Evolutionary conservation across 202 grass and related monocot species (phyloP).

Genomic region (Dendrocalamus latiflorus): DNA sequence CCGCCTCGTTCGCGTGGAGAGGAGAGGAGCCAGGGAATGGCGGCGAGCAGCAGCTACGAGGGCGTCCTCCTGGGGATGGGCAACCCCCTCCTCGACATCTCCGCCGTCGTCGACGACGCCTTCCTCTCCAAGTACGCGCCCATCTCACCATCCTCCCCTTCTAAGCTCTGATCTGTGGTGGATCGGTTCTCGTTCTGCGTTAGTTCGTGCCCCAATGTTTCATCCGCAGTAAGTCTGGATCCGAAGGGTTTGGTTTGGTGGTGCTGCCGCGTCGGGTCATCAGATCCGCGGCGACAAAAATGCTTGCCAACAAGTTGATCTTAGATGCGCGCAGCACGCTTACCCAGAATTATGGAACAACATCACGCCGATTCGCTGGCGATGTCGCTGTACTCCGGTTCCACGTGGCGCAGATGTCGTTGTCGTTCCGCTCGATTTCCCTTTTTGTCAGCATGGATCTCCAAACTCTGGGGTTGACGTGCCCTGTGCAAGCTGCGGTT

Average conservation of each 20-base stretch:
- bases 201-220: too few species aligned
- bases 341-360: constrained; percentile 1
- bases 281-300: constrained; percentile 23
- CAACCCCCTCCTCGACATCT: constrained; percentile 98
- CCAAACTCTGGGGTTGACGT: background rate
- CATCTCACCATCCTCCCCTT: background rate
- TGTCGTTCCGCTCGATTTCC: background rate
- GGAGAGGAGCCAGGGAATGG: too few species aligned
- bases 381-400: too few species aligned
- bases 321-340: constrained; percentile 5
- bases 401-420: background rate
- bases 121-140: too few species aligned
- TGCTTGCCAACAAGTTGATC: background rate
- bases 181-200: background rate
- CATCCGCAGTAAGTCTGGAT: too few species aligned
- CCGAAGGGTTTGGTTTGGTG: background rate
- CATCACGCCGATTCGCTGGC: too few species aligned
- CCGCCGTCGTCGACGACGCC: constrained; percentile 82
- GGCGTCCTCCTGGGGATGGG: constrained; percentile 94
- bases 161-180: background rate
- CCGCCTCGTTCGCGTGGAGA: too few species aligned
- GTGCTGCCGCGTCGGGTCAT: background rate
- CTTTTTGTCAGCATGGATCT: constrained; percentile 14
- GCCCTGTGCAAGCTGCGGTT: background rate
- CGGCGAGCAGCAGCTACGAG: too few species aligned